Percentiles rank a stretch among this genome's conserved stretches.
Conservation (phyloP, 1,139 yeast species). For the Yamadazyma buinensis region DNA sequence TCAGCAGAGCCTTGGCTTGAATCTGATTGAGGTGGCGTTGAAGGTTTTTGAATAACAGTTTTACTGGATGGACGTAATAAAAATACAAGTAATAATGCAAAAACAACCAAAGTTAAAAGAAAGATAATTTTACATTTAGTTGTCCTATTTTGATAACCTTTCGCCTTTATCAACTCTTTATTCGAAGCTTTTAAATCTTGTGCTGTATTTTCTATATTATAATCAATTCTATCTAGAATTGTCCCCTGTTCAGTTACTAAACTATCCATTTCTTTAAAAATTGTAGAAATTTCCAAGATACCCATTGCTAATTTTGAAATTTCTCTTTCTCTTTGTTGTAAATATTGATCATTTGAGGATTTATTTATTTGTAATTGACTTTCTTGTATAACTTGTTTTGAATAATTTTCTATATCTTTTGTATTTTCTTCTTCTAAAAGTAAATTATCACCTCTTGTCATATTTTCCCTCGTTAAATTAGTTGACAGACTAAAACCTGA, state of each 20-base stretch:
- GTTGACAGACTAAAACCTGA: neutral
- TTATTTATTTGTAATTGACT: constrained; percentile 37
- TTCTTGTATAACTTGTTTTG: constrained; percentile 39
- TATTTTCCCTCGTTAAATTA: neutral
- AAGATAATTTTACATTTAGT: constrained; percentile 88
- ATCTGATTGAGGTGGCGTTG: constrained; percentile 8
- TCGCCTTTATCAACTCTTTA: constrained; percentile 72
- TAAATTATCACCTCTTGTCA: neutral
- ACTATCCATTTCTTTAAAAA: constrained; percentile 88
- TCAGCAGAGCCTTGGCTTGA: neutral
- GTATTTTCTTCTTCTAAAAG: constrained; percentile 31
- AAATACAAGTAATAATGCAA: constrained; percentile 68
- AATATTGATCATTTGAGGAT: constrained; percentile 22
- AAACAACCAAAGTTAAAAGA: constrained; percentile 63
- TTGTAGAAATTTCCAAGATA: constrained; percentile 86
- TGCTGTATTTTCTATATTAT: constrained; percentile 77
- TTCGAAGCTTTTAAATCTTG: constrained; percentile 75
- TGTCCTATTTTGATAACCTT: constrained; percentile 78
- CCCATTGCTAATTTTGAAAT: constrained; percentile 91
- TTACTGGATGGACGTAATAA: constrained; percentile 56
- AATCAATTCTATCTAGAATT: constrained; percentile 85
- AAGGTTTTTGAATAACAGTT: constrained; percentile 23
- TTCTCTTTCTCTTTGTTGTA: constrained; percentile 81
- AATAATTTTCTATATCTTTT: constrained; percentile 40
- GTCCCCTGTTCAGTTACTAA: constrained; percentile 96